Conservation (phyloP, 1,284 basidiomycete species). For the Apiotrichum veenhuisii region DNA sequence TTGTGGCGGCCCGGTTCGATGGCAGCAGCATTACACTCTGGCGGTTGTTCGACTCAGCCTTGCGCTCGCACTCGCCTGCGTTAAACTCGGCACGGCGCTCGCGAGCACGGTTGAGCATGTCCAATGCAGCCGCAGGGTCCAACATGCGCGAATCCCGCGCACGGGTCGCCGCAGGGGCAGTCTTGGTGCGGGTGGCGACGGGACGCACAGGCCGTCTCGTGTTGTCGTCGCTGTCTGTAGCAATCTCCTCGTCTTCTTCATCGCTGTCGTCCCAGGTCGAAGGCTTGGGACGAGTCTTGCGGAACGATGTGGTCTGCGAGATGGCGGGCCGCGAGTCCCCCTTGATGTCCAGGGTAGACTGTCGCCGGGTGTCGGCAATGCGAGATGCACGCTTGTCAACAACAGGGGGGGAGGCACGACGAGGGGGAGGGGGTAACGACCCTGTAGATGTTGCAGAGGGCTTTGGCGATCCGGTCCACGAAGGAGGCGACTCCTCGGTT, state of each 20-base stretch:
- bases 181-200: slow-evolving; percentile 5
- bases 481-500: slow-evolving; percentile 22
- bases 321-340: background rate
- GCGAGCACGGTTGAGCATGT: slow-evolving; percentile 29
- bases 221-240: slow-evolving; percentile 15
- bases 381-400: background rate
- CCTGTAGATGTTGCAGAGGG: background rate
- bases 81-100: slow-evolving; percentile 30
- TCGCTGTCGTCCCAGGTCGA: slow-evolving; percentile 21
- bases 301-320: slow-evolving; percentile 12
- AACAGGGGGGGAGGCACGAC: background rate
- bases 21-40: slow-evolving; percentile 8
- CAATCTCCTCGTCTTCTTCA: slow-evolving; percentile 18
- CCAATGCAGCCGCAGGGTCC: slow-evolving; percentile 22
- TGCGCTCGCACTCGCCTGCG: slow-evolving; percentile 29
- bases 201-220: background rate
- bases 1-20: background rate
- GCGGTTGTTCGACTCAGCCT: slow-evolving; percentile 12
- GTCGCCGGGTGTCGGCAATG: background rate
- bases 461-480: background rate
- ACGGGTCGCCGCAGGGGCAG: slow-evolving; percentile 23
- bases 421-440: slow-evolving; percentile 1
- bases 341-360: background rate
- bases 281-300: slow-evolving; percentile 7
- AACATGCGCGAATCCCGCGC: slow-evolving; percentile 30